phyloP scores from a whole-genome alignment of 2,329 filamentous ascomycete species.

The Zymoseptoria brevis region DNA sequence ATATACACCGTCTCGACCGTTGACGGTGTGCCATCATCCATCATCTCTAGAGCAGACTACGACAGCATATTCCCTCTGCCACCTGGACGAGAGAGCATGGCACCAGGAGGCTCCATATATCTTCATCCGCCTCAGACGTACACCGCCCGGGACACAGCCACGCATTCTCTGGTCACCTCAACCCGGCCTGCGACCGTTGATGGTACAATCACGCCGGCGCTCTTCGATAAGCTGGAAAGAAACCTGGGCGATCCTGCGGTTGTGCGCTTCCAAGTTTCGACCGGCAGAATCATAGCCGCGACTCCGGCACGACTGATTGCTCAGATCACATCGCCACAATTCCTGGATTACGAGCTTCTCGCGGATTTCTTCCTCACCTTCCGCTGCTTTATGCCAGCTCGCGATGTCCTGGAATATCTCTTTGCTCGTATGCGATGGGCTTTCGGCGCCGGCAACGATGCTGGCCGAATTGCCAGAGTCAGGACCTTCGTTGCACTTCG shows the following conservation, averaged over 20 bases:
- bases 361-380: constrained; percentile 98
- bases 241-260: constrained; percentile 75
- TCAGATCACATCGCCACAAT: constrained; percentile 91
- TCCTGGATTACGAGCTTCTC: constrained; percentile 92
- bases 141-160: not conserved
- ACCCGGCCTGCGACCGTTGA: constrained; percentile 7
- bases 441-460: constrained; percentile 67
- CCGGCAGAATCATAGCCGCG: constrained; percentile 73
- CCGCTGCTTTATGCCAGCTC: constrained; percentile 71
- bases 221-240: constrained; percentile 75
- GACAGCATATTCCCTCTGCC: constrained; percentile 38
- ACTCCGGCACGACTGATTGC: constrained; percentile 86
- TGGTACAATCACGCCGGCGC: constrained; percentile 45
- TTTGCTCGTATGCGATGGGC: constrained; percentile 84
- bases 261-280: constrained; percentile 68
- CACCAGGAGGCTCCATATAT: constrained; percentile 5
- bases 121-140: constrained; percentile 13
- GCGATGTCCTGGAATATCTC: constrained; percentile 72
- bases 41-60: constrained; percentile 39
- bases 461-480: constrained; percentile 88
- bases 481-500: constrained; percentile 89
- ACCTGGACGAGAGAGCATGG: constrained; percentile 20
- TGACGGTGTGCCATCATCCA: constrained; percentile 62
- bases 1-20: constrained; percentile 59
- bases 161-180: constrained; percentile 4